These are phyloP conservation scores for Claviceps cyperi DNA, from an alignment of 2,329 filamentous ascomycete genomes.

Conservation along the genomic window DNA sequence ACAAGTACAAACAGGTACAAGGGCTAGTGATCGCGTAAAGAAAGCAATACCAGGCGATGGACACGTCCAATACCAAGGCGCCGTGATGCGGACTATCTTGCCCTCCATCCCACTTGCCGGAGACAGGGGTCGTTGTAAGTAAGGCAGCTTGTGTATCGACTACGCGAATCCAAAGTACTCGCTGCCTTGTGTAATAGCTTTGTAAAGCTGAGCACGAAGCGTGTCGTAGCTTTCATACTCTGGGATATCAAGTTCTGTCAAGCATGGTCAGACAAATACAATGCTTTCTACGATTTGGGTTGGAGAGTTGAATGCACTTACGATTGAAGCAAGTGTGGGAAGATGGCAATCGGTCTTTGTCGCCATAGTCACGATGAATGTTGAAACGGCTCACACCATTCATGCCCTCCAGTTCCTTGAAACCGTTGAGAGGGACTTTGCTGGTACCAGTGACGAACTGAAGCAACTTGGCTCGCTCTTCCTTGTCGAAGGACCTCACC, in stretches of 20 bases:
- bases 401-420: conserved; percentile 99
- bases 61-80: conserved; percentile 4
- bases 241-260: conserved; percentile 85
- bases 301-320: conserved; percentile 40
- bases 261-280: neutral
- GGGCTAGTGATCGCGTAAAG: neutral
- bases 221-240: conserved; percentile 95
- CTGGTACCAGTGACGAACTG: conserved; percentile 98
- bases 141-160: conserved; percentile 9
- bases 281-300: conserved; percentile 12
- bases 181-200: conserved; percentile 93
- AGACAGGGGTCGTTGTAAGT: neutral
- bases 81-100: neutral
- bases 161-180: conserved; percentile 97
- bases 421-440: conserved; percentile 95
- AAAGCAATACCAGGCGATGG: neutral
- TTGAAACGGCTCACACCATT: conserved; percentile 97
- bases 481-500: conserved; percentile 93
- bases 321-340: conserved; percentile 99
- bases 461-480: conserved; percentile 90
- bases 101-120: neutral
- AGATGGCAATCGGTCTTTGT: conserved; percentile 86
- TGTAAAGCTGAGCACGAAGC: conserved; percentile 76
- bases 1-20: neutral
- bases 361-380: conserved; percentile 94